phyloP scores from a whole-genome alignment of 2,329 filamentous ascomycete genomes.

The Alternaria conjuncta region DNA sequence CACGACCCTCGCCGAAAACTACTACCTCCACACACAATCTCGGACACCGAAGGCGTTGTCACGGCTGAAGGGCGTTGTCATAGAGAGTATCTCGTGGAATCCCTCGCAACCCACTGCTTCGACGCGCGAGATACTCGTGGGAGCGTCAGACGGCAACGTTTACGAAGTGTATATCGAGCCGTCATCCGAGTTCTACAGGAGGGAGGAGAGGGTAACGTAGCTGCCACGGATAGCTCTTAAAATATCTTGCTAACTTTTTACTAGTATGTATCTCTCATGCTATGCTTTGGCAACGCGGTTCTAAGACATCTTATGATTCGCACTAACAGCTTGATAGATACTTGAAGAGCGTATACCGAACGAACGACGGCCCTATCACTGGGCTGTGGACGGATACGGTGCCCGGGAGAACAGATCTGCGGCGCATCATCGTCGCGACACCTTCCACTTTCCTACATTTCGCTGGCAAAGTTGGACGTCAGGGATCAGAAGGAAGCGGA shows the following conservation, averaged over 20 bases:
- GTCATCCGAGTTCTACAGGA: slow-evolving; percentile 90
- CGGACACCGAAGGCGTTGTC: slow-evolving; percentile 83
- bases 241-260: not conserved
- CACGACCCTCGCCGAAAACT: slow-evolving; percentile 92
- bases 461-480: slow-evolving; percentile 75
- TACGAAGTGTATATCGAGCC: slow-evolving; percentile 97
- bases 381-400: slow-evolving; percentile 85
- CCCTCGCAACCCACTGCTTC: slow-evolving; percentile 90
- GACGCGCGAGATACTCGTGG: slow-evolving; percentile 90
- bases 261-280: not conserved
- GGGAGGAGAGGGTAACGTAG: slow-evolving; percentile 70
- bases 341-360: slow-evolving; percentile 80
- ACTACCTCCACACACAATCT: slow-evolving; percentile 95
- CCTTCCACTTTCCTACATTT: slow-evolving; percentile 81
- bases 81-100: slow-evolving; percentile 95
- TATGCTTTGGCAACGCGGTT: not conserved
- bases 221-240: not conserved
- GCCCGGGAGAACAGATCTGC: slow-evolving; percentile 70
- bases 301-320: not conserved
- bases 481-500: slow-evolving; percentile 76
- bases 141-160: slow-evolving; percentile 90
- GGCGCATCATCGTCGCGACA: slow-evolving; percentile 81
- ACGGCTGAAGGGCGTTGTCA: slow-evolving; percentile 81
- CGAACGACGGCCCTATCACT: slow-evolving; percentile 81
- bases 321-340: slow-evolving; percentile 62